Base-by-base conservation (phyloP, 192 early-diverging fungal genomes). In the Paraglomus occultum region DNA sequence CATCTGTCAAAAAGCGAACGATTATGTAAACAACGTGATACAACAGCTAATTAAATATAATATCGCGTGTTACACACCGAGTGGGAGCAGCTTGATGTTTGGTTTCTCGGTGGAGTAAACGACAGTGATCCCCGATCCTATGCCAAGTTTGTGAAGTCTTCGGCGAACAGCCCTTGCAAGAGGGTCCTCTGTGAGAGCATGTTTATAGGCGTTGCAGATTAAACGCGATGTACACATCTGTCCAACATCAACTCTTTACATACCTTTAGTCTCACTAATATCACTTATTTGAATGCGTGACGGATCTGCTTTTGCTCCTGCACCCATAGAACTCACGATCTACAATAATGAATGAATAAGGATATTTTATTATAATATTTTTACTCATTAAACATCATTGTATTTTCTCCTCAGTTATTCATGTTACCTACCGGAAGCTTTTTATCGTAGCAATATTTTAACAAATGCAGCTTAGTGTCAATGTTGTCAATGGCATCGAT, bases 81-180 rank as follows among this genome's bases (percentile, higher is more conserved):
- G 71, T 18, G 95, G 93, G n/a, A 96, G 70, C 2, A 99, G 80
- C 74, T 91, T 91, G 40, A 97, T 91, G 53, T 86, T 83, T 11
- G 96, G 95, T 69, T 96, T 96, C 73, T 99, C 97, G 10, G 91
- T 91, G 8, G 94, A 96, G 73, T 96, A 99, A 22, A 95, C 94
- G 0, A 97, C 95, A n/a, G 90, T 73, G 6, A 99, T 84, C n/a
- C 92, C 94, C 51, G 77, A 77, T 38, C 89, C 82, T 46, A 96
- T 86, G 2, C 90, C 91, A 39, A 75, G 73, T 51, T 84, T 76
- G 68, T 89, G 87, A 53, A 99, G 82, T 23, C 83, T 82, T 46
- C 87, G 79, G 9, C 97, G 82, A 10, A 96, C 95, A 0, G 91
- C 83, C 46, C 95, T 85, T 31, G 96, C 93, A 64, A 98, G 83